Conservation (phyloP, 1,139 yeast species). For the Kurtzmaniella quercitrusa region DNA sequence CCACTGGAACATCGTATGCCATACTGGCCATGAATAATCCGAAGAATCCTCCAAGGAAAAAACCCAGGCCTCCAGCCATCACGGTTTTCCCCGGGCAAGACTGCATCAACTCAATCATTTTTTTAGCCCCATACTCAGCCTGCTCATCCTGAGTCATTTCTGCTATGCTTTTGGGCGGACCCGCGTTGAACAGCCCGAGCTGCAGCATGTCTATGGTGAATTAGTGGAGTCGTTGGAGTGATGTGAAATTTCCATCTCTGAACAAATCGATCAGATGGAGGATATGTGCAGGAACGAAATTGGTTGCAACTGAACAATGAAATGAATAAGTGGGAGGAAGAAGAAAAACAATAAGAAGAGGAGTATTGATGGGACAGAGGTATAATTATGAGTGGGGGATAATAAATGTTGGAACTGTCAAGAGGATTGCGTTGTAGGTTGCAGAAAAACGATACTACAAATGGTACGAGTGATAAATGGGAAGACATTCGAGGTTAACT, state of each 20-base stretch:
- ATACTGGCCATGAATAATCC: conserved; percentile 96
- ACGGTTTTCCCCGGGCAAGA: conserved; percentile 94
- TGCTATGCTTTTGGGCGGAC: conserved; percentile 38
- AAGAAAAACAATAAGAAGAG: too few species aligned
- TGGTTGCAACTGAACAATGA: neutral
- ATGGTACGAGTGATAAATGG: too few species aligned
- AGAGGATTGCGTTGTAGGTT: too few species aligned
- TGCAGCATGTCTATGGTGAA: neutral
- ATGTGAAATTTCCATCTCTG: neutral
- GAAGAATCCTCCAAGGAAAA: conserved; percentile 92
- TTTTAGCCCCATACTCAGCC: conserved; percentile 86
- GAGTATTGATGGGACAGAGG: too few species aligned
- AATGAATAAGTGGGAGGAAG: neutral
- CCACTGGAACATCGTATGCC: conserved; percentile 81
- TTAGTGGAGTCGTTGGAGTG: neutral
- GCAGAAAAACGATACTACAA: too few species aligned
- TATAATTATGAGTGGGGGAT: too few species aligned
- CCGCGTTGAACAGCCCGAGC: conserved; percentile 8
- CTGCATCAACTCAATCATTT: conserved; percentile 78
- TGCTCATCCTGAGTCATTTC: conserved; percentile 91
- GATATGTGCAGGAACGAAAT: neutral
- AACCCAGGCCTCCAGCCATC: conserved; percentile 92
- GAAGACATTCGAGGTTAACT: too few species aligned
- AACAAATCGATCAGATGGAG: neutral
- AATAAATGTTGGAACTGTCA: too few species aligned